phyloP scores from a whole-genome alignment of 1,284 basidiomycete genomes.

The Malassezia slooffiae region DNA sequence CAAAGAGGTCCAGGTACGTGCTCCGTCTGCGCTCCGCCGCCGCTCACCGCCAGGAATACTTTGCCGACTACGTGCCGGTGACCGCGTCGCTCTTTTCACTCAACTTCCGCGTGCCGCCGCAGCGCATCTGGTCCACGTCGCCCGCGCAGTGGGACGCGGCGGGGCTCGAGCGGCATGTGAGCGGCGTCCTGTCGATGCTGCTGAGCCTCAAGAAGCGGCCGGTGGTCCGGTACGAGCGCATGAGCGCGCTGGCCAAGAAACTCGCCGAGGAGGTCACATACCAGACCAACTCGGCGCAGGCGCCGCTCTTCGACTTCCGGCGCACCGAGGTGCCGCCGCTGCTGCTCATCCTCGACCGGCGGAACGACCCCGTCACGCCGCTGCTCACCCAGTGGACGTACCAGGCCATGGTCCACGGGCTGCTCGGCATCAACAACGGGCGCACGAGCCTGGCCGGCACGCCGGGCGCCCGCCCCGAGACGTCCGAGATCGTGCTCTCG shows the following conservation, averaged over 20 bases:
- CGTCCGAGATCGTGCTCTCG: slow-evolving; percentile 84
- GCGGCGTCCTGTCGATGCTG: slow-evolving; percentile 74
- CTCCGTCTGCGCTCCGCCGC: background rate
- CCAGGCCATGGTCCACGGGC: slow-evolving; percentile 98
- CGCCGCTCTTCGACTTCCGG: slow-evolving; percentile 51
- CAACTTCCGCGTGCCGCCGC: slow-evolving; percentile 47
- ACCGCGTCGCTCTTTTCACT: slow-evolving; percentile 79
- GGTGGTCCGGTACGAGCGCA: slow-evolving; percentile 82
- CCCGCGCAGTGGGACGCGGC: slow-evolving; percentile 56
- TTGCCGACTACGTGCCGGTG: slow-evolving; percentile 41
- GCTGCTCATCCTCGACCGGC: slow-evolving; percentile 61
- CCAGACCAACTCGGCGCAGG: slow-evolving; percentile 46
- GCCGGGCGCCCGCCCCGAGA: slow-evolving; percentile 6
- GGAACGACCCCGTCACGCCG: slow-evolving; percentile 95
- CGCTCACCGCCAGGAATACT: slow-evolving; percentile 31
- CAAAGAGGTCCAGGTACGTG: slow-evolving; percentile 70
- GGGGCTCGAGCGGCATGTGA: slow-evolving; percentile 66
- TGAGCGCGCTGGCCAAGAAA: slow-evolving; percentile 81
- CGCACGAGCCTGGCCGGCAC: slow-evolving; percentile 47
- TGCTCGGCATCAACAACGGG: slow-evolving; percentile 86
- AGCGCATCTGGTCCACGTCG: slow-evolving; percentile 60
- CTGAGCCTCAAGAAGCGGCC: slow-evolving; percentile 94
- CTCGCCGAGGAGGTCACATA: slow-evolving; percentile 63
- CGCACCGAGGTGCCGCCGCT: slow-evolving; percentile 51
- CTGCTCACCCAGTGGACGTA: slow-evolving; percentile 98